phyloP scores from a whole-genome alignment of 2,329 filamentous ascomycete species.

The Lasiodiplodia citricola region DNA sequence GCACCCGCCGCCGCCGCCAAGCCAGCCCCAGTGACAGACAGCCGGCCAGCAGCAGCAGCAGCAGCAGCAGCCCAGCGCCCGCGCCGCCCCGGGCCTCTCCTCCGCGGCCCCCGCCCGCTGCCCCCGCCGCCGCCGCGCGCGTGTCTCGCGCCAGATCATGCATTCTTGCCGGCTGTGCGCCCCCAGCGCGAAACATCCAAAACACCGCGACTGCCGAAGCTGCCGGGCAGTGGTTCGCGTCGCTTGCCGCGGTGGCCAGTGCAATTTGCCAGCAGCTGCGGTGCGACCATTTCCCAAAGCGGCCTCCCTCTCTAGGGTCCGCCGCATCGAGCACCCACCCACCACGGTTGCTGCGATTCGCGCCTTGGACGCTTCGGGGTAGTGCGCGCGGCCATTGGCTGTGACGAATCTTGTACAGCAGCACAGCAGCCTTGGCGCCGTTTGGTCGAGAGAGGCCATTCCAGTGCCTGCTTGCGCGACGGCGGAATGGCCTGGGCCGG shows the following conservation, averaged over 20 bases:
- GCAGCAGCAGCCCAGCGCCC: neutral
- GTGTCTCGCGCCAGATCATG: constrained; percentile 25
- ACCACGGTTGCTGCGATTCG: constrained; percentile 9
- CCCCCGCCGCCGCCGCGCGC: constrained; percentile 8
- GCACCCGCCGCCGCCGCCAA: neutral
- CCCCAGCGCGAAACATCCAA: constrained; percentile 23
- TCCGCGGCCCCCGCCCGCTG: neutral
- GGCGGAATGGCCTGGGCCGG: constrained; percentile 23
- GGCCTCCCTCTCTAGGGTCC: neutral
- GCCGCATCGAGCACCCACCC: constrained; percentile 5
- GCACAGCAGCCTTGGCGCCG: constrained; percentile 26
- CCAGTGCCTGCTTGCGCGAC: constrained; percentile 26
- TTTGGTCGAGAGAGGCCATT: constrained; percentile 24
- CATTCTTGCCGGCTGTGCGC: constrained; percentile 24
- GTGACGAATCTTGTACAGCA: constrained; percentile 19
- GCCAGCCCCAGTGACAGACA: neutral
- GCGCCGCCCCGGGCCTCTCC: neutral
- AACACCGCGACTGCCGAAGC: constrained; percentile 25
- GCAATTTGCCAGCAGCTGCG: constrained; percentile 25
- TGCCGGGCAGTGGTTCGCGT: constrained; percentile 22
- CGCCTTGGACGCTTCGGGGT: constrained; percentile 16
- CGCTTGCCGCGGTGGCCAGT: constrained; percentile 21
- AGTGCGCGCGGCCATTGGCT: constrained; percentile 20
- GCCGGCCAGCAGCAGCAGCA: neutral
- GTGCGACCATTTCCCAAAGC: constrained; percentile 22